Evolutionary conservation across 2,329 filamentous ascomycete genomes (phyloP), one percentile per base, ranked within the genome.

Genomic region (Penicillium sp.): DNA sequence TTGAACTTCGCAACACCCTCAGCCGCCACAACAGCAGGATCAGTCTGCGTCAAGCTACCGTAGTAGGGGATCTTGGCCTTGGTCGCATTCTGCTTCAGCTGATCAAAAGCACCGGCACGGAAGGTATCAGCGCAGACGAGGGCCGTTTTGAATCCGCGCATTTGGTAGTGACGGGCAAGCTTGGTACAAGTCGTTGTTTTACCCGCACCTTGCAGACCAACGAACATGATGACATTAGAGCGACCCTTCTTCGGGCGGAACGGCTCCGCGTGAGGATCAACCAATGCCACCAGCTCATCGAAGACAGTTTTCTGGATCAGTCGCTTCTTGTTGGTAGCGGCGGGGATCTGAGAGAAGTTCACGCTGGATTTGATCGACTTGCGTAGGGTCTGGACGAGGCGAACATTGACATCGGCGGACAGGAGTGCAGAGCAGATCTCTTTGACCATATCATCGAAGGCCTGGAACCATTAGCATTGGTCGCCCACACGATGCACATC

Each of bases 41-140:
- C 92, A 6, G 89, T 95, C 69, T 98, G 88, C 2, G 90, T 98
- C 48, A 98, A 73, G 40, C 86, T 94, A 56, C 92, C 92, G 63
- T 93, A 98, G 75, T 98, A 98, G 7, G 92, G 92, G 35, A 98
- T 96, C 71, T 96, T 96, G 34, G 92, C 92, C 66, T 96, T 98
- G 22, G 88, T 96, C 1, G 92, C 92, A 63, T 98, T 98, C 69
- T 98, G 92, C 71, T 96, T 96, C 64, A 98, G 67, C 70, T 98
- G 92, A 61, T 98, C 92, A 54, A 98, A 98, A 28, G 92, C 92
- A 73, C 92, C 92, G 22, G 92, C 92, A 70, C 92, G 85, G 74
- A 98, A 98, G 16, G 92, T 98, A 68, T 98, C 92, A 33, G 92
- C 92, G 69, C 92, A 98, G 22, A 98, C 92, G 39, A 98, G 72